Conservation (phyloP, 352 stramenopile genomes). For the Phytophthora sansomeana region DNA sequence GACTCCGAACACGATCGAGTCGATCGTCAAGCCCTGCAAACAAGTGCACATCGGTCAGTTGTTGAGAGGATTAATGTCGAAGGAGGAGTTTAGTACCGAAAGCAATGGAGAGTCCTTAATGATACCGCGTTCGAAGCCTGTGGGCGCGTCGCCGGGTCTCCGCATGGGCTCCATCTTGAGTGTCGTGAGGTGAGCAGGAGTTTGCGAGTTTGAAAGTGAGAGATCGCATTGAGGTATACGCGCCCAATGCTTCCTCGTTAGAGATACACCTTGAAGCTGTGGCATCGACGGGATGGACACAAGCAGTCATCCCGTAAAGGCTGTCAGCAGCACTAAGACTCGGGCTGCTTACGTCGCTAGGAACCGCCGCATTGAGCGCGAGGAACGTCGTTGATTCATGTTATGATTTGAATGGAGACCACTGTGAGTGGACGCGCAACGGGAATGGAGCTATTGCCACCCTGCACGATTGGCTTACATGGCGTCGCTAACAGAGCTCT, state of each 20-base stretch:
- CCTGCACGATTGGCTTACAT: conserved; percentile 1
- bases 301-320: conserved; percentile 28
- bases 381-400: not conserved
- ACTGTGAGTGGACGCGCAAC: not conserved
- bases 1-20: conserved; percentile 26
- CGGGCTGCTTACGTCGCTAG: conserved; percentile 6
- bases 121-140: conserved; percentile 24
- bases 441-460: not conserved
- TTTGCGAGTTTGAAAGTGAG: conserved; percentile 26
- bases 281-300: conserved; percentile 9
- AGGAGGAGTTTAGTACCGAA: conserved; percentile 10
- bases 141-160: conserved; percentile 10
- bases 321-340: conserved; percentile 17
- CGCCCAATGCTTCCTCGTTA: not conserved
- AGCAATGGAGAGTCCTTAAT: conserved; percentile 20
- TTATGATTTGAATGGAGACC: conserved; percentile 21
- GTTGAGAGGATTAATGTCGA: too few species aligned
- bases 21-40: conserved; percentile 19
- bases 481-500: not conserved
- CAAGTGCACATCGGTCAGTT: conserved; percentile 6
- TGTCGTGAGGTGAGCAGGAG: not conserved
- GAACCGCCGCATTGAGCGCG: not conserved
- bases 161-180: conserved; percentile 31
- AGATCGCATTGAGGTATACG: not conserved
- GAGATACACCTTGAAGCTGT: conserved; percentile 15